Evolutionary conservation across 345 rosid species (phyloP).

Genomic region (Hypericum perforatum): DNA sequence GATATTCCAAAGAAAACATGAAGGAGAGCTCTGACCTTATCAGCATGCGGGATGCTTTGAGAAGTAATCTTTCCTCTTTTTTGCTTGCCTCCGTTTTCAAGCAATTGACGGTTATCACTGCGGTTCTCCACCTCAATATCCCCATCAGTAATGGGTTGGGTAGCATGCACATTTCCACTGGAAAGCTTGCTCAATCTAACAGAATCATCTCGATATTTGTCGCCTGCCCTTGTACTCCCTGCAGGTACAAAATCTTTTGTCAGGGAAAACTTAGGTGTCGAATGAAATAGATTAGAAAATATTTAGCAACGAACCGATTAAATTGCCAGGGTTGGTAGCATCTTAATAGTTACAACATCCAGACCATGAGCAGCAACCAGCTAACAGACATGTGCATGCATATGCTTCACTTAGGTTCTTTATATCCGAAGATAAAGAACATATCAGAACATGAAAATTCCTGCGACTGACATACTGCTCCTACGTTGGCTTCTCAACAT

Average conservation of each 20-base stretch:
- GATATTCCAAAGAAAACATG: not conserved
- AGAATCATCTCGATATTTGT: conserved; percentile 25
- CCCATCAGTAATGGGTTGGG: conserved; percentile 26
- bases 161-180: conserved; percentile 28
- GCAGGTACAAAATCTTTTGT: conserved; percentile 6
- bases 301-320: too few species aligned
- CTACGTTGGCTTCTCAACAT: too few species aligned
- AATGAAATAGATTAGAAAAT: too few species aligned
- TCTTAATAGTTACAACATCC: too few species aligned
- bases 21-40: conserved; percentile 34
- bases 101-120: conserved; percentile 19
- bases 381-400: too few species aligned
- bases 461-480: too few species aligned
- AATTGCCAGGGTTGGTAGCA: too few species aligned
- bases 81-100: conserved; percentile 33
- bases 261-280: conserved; percentile 2
- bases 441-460: too few species aligned
- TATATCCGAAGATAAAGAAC: too few species aligned
- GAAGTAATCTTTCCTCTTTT: conserved; percentile 41
- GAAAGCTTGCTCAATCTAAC: conserved; percentile 23
- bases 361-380: too few species aligned
- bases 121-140: conserved; percentile 33
- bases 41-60: conserved; percentile 23
- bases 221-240: conserved; percentile 21
- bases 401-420: too few species aligned